phyloP scores from a whole-genome alignment of 106 monocot species.

The Dioscorea dumetorum region DNA sequence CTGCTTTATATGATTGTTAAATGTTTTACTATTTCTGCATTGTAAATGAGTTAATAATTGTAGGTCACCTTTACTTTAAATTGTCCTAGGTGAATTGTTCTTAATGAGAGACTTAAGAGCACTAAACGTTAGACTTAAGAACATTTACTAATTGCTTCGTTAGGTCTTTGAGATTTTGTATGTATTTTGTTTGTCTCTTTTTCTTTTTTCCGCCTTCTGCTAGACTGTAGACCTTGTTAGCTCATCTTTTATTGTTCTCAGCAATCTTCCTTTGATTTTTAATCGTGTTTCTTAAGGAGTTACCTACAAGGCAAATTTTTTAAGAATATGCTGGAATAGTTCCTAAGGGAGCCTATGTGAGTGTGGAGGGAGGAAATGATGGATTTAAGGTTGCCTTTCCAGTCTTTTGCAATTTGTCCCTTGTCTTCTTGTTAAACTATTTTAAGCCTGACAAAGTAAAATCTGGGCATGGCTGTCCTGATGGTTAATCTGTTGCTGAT shows the following conservation, averaged over 20 bases:
- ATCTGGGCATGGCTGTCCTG: too few species aligned
- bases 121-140: conserved; percentile 79
- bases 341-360: conserved; percentile 77
- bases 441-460: too few species aligned
- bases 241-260: background rate
- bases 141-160: conserved; percentile 74
- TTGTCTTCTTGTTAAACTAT: too few species aligned
- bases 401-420: too few species aligned
- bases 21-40: conserved; percentile 4
- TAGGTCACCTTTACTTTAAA: conserved; percentile 95
- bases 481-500: too few species aligned
- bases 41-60: conserved; percentile 14
- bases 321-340: conserved; percentile 65
- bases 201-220: background rate
- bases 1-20: background rate
- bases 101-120: too few species aligned
- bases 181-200: background rate
- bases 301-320: conserved; percentile 53
- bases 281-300: conserved; percentile 64
- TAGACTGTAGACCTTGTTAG: background rate
- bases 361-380: conserved; percentile 50
- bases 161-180: conserved; percentile 88
- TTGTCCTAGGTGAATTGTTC: conserved; percentile 77
- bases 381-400: too few species aligned
- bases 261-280: conserved; percentile 1